Evolutionary conservation across 345 rosid species (phyloP), one percentile per base, ranked within the genome.

Genomic region (Anacardium occidentale): DNA sequence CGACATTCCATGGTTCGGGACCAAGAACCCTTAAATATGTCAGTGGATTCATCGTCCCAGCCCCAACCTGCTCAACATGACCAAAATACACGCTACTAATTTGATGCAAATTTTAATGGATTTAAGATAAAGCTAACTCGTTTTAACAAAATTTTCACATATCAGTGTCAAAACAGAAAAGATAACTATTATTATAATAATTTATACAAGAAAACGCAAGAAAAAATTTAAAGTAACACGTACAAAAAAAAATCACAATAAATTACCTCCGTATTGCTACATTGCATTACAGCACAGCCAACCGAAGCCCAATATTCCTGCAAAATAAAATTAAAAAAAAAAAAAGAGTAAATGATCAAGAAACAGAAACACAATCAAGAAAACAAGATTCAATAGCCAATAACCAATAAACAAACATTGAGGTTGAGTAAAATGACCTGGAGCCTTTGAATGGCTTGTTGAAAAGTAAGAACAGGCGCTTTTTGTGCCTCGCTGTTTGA

Each of bases 241-340:
- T 15, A 69, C 64, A 26, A 66, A 48, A 2, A 14, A 71, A 12
- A 77, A 62, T 22, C 24, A 48, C 24, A 15, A 65, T 15, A 47
- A n/a, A 15, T 59, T 76, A 87, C 97, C 93, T 94, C 98, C 0
- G 97, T 94, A 77, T 92, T 94, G 85, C 98, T 92, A 73, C 98
- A 91, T 79, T 94, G 98, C 98, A 94, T 94, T 37, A 94, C 82
- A 1, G 97, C 92, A 69, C 98, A 94, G 74, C 98, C 98, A 40
- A 89, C 97, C 14, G 98, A 94, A 64, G 97, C 97, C 98, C 98
- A 94, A 77, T 94, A 92, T 76, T 94, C 95, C 97, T 93, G 66
- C 51, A 74, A 51, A 73, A 34, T 51, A n/a, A 34, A n/a, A n/a
- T n/a, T n/a, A n/a, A n/a, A n/a, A n/a, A n/a, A 47, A 60, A 10